Evolutionary conservation across 73 alveolate genomes (phyloP).

Genomic region (Stentor coeruleus): DNA sequence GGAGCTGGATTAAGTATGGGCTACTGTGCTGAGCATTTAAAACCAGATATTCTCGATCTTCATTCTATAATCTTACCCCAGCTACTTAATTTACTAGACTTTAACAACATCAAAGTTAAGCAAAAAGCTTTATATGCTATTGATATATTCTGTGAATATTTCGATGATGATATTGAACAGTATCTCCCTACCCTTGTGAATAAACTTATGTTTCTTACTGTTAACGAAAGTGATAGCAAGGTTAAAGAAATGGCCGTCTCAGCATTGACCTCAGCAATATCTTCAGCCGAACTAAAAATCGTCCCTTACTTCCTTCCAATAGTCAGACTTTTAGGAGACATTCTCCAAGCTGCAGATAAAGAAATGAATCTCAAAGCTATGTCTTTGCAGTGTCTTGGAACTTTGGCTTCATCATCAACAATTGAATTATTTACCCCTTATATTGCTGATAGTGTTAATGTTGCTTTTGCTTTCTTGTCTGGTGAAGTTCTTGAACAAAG

Average conservation of each 20-base stretch:
- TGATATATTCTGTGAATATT: slow-evolving; percentile 23
- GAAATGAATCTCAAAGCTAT: not conserved
- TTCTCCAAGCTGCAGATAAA: not conserved
- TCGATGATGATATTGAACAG: slow-evolving; percentile 16
- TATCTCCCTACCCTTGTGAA: slow-evolving; percentile 8
- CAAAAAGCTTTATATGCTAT: slow-evolving; percentile 20
- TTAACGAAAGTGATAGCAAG: not conserved
- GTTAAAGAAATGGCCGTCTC: slow-evolving; percentile 16
- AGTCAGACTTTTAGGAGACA: not conserved
- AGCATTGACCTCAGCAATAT: slow-evolving; percentile 16
- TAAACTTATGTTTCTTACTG: not conserved
- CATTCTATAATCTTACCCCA: slow-evolving; percentile 8
- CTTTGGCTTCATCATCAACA: not conserved
- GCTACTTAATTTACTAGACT: not conserved
- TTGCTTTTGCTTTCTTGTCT: slow-evolving; percentile 12
- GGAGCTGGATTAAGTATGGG: slow-evolving; percentile 25
- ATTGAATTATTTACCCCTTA: slow-evolving; percentile 14
- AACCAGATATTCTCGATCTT: slow-evolving; percentile 20
- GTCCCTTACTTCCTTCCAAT: slow-evolving; percentile 11
- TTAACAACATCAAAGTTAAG: slow-evolving; percentile 8
- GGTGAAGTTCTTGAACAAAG: not conserved
- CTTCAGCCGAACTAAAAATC: slow-evolving; percentile 24
- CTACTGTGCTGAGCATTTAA: slow-evolving; percentile 24
- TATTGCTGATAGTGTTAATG: not conserved
- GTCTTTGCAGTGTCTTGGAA: slow-evolving; percentile 16